phyloP scores from a whole-genome alignment of 2,329 filamentous ascomycete species.

The Penicillium crustosum region DNA sequence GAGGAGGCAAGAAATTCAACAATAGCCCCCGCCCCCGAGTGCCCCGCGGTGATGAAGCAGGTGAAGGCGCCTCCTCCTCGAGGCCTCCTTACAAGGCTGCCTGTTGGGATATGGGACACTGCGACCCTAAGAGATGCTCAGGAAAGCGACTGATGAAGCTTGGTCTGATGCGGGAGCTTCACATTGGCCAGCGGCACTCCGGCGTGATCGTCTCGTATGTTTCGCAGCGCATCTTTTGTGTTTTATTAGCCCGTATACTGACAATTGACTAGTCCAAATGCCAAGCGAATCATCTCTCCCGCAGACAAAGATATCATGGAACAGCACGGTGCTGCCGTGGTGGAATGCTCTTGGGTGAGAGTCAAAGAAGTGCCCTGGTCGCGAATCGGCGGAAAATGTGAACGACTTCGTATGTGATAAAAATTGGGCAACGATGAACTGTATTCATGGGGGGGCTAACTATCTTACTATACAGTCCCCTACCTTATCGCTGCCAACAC shows the following conservation, averaged over 20 bases:
- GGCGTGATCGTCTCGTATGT: slow-evolving; percentile 82
- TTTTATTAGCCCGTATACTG: slow-evolving; percentile 1
- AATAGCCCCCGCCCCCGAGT: slow-evolving; percentile 57
- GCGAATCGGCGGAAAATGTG: slow-evolving; percentile 89
- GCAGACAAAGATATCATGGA: slow-evolving; percentile 80
- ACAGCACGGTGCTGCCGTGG: slow-evolving; percentile 87
- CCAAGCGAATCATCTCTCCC: slow-evolving; percentile 78
- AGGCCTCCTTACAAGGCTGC: slow-evolving; percentile 76
- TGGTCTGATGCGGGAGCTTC: slow-evolving; percentile 88
- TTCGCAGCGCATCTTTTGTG: neutral
- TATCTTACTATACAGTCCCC: slow-evolving; percentile 55
- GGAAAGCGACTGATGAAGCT: slow-evolving; percentile 92
- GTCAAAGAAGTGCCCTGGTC: slow-evolving; percentile 87
- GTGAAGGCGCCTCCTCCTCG: slow-evolving; percentile 32
- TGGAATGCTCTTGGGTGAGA: slow-evolving; percentile 95
- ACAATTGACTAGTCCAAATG: slow-evolving; percentile 64
- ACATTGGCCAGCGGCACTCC: slow-evolving; percentile 85
- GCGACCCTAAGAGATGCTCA: slow-evolving; percentile 93
- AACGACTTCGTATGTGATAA: slow-evolving; percentile 61
- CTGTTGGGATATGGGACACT: slow-evolving; percentile 97
- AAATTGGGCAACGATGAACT: neutral
- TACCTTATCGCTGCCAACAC: slow-evolving; percentile 96
- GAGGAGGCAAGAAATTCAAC: slow-evolving; percentile 70
- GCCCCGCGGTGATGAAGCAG: slow-evolving; percentile 47
- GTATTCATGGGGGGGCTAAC: neutral